These are phyloP conservation scores for Diaporthe capsici DNA, from an alignment of 2,329 filamentous ascomycete species.

Conservation along the genomic window DNA sequence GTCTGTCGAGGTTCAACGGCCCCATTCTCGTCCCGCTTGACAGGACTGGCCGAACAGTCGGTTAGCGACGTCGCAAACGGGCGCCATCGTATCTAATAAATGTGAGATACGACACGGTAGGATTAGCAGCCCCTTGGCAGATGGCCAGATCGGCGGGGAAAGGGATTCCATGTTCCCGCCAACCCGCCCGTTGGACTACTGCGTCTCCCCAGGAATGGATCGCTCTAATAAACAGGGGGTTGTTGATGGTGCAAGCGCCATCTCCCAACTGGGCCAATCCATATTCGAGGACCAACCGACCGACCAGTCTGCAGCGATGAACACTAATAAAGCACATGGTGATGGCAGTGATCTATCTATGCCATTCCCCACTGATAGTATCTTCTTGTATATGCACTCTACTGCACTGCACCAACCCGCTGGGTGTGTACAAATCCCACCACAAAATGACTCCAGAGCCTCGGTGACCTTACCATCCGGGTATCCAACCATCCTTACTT, in stretches of 20 bases:
- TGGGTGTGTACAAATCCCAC: not conserved
- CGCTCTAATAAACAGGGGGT: not conserved
- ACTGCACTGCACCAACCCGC: not conserved
- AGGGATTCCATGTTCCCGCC: not conserved
- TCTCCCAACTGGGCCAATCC: too few species aligned
- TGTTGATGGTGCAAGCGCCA: not conserved
- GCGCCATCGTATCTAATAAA: not conserved
- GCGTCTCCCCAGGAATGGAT: conserved; percentile 8
- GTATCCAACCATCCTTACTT: not conserved
- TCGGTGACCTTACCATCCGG: not conserved
- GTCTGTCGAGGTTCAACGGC: not conserved
- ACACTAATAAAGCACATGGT: not conserved
- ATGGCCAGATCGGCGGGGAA: conserved; percentile 3
- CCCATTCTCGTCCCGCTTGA: not conserved
- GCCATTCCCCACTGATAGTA: not conserved
- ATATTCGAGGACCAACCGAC: too few species aligned
- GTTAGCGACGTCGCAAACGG: not conserved
- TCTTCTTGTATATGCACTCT: not conserved
- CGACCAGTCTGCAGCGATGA: not conserved
- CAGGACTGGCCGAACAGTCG: not conserved
- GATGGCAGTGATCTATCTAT: not conserved
- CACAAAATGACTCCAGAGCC: not conserved
- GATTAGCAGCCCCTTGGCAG: not conserved
- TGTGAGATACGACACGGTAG: not conserved
- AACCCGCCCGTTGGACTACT: not conserved